Conservation (phyloP, 1,139 yeast genomes). For the Debaryomyces sp. region DNA sequence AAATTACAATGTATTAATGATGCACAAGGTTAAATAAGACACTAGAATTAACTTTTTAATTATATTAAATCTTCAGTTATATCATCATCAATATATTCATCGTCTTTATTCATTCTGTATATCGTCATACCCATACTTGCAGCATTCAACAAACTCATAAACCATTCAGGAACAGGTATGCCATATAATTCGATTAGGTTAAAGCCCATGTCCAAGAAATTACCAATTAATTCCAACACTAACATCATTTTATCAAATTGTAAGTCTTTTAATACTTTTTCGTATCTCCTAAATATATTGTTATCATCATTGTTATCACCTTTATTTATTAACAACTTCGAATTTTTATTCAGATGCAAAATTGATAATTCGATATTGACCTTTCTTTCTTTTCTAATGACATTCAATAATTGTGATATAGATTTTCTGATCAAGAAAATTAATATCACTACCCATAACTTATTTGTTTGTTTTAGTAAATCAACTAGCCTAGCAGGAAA, state of each 20-base stretch:
- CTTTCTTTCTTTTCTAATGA: conserved; percentile 41
- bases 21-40: not conserved
- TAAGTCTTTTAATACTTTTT: conserved; percentile 46
- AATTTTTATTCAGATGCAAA: conserved; percentile 26
- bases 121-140: conserved; percentile 53
- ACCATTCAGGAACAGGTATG: conserved; percentile 45
- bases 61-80: conserved; percentile 47
- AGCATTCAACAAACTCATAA: conserved; percentile 45
- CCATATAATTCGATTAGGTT: conserved; percentile 45
- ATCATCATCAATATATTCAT: conserved; percentile 51
- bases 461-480: conserved; percentile 46
- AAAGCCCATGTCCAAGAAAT: conserved; percentile 44
- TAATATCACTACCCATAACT: conserved; percentile 47
- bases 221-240: conserved; percentile 45
- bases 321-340: conserved; percentile 20
- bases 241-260: conserved; percentile 50
- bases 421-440: conserved; percentile 48
- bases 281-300: conserved; percentile 36
- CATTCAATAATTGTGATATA: conserved; percentile 45
- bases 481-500: conserved; percentile 38
- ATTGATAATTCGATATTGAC: conserved; percentile 41
- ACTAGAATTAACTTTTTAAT: not conserved
- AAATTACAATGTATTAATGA: not conserved
- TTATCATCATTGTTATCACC: conserved; percentile 24
- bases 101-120: conserved; percentile 55